phyloP scores from a whole-genome alignment of 352 stramenopile species.

The Pythium grandisporangium region DNA sequence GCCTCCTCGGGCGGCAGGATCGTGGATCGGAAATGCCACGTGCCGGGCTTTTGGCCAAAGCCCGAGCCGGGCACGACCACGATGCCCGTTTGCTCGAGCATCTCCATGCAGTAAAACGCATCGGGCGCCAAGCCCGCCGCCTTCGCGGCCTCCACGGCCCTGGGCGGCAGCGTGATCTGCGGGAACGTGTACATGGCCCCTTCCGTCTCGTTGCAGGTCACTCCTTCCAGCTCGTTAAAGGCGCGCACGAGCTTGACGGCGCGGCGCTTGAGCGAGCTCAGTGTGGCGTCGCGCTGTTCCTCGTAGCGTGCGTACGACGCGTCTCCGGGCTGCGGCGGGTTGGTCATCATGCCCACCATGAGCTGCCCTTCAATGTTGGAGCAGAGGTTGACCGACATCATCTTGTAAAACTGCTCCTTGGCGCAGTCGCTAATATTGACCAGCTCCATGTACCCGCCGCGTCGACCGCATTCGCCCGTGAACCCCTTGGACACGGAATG shows the following conservation, averaged over 20 bases:
- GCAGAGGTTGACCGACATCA: slow-evolving; percentile 96
- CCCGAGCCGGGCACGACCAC: slow-evolving; percentile 97
- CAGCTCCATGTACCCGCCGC: slow-evolving; percentile 96
- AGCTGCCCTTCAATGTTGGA: slow-evolving; percentile 96
- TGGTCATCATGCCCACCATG: slow-evolving; percentile 97
- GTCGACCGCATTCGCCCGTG: slow-evolving; percentile 96
- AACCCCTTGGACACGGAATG: slow-evolving; percentile 99
- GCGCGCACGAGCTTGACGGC: slow-evolving; percentile 90
- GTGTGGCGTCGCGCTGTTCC: slow-evolving; percentile 88
- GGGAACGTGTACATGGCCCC: slow-evolving; percentile 99
- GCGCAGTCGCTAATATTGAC: slow-evolving; percentile 89
- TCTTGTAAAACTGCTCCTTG: slow-evolving; percentile 98
- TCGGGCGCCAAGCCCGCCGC: slow-evolving; percentile 82
- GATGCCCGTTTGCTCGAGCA: slow-evolving; percentile 96
- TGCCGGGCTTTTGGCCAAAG: slow-evolving; percentile 94
- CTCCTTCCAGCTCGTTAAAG: slow-evolving; percentile 94
- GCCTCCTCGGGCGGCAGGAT: slow-evolving; percentile 97
- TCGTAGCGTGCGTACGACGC: slow-evolving; percentile 86
- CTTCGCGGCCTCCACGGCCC: slow-evolving; percentile 78
- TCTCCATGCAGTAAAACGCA: slow-evolving; percentile 95
- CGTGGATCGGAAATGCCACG: slow-evolving; percentile 98
- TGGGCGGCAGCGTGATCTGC: slow-evolving; percentile 84
- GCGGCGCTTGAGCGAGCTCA: slow-evolving; percentile 91
- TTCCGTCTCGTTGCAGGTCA: slow-evolving; percentile 95
- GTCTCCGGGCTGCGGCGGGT: slow-evolving; percentile 87